Evolutionary conservation across 1,139 yeast species (phyloP).

Genomic region (Kluyveromyces sp.): DNA sequence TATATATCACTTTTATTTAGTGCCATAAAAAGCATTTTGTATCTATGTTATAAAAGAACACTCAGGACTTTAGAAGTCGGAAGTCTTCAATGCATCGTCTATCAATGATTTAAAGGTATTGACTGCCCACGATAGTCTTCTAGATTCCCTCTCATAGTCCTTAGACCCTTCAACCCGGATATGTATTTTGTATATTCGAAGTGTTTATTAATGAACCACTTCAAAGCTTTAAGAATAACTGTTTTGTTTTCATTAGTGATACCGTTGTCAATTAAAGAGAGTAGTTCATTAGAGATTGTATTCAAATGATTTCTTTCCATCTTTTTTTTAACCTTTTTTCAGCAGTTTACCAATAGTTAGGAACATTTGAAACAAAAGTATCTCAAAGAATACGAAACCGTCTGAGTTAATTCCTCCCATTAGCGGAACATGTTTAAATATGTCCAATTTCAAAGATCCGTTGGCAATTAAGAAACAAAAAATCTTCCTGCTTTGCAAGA

Average conservation of each 20-base stretch:
- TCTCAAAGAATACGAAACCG: slow-evolving; percentile 61
- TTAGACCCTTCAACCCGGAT: slow-evolving; percentile 33
- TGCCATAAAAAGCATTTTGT: slow-evolving; percentile 4
- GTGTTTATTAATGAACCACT: slow-evolving; percentile 54
- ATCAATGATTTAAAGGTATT: slow-evolving; percentile 13
- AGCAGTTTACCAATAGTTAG: slow-evolving; percentile 60
- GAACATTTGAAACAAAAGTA: slow-evolving; percentile 59
- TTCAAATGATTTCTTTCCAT: slow-evolving; percentile 32
- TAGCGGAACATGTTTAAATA: slow-evolving; percentile 67
- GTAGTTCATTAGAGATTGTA: slow-evolving; percentile 50
- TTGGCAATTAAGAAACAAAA: slow-evolving; percentile 63
- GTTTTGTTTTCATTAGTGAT: slow-evolving; percentile 46
- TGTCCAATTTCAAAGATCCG: slow-evolving; percentile 63
- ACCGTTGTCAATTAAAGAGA: slow-evolving; percentile 50
- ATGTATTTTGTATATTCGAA: slow-evolving; percentile 45
- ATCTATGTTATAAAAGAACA: background rate
- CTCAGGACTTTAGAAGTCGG: slow-evolving; percentile 11
- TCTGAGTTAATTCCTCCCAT: slow-evolving; percentile 66
- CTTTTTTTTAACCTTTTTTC: slow-evolving; percentile 42
- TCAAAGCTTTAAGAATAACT: slow-evolving; percentile 59
- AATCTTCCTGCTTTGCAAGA: slow-evolving; percentile 67
- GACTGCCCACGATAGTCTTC: slow-evolving; percentile 60
- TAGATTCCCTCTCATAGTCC: slow-evolving; percentile 42
- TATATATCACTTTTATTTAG: background rate
- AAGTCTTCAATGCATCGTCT: slow-evolving; percentile 4